Evolutionary conservation across 2,329 filamentous ascomycete genomes (phyloP).

Genomic region (Trichoderma oligosporum): DNA sequence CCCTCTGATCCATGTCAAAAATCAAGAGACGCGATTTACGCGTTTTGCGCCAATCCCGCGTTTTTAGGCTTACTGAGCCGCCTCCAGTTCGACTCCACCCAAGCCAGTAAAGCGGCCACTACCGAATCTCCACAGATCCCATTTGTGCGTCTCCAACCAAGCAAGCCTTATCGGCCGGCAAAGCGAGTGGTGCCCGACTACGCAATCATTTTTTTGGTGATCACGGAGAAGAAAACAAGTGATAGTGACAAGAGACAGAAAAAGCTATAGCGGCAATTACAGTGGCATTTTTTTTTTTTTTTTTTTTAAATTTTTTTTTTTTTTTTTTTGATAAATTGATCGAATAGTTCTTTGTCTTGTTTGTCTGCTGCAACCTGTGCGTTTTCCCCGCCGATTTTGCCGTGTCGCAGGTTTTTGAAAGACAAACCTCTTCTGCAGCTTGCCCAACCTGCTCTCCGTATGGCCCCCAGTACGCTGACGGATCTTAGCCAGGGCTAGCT

Average conservation of each 20-base stretch:
- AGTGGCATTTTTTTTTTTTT: background rate
- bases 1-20: slow-evolving; percentile 1
- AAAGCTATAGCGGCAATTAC: background rate
- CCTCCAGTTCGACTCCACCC: background rate
- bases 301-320: background rate
- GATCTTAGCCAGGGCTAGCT: slow-evolving; percentile 19
- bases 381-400: background rate
- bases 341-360: background rate
- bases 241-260: background rate
- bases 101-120: slow-evolving; percentile 16
- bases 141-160: slow-evolving; percentile 9
- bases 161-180: slow-evolving; percentile 10
- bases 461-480: slow-evolving; percentile 13
- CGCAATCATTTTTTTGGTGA: slow-evolving; percentile 10
- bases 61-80: slow-evolving; percentile 1
- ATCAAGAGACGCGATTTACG: slow-evolving; percentile 17
- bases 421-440: slow-evolving; percentile 4
- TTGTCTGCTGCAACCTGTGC: background rate
- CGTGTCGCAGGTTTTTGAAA: background rate
- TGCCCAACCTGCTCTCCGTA: slow-evolving; percentile 11
- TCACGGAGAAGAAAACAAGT: background rate
- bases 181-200: slow-evolving; percentile 13
- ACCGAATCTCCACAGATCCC: slow-evolving; percentile 9
- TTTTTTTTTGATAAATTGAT: background rate
- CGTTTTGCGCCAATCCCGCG: slow-evolving; percentile 14